Evolutionary conservation across 139 green algal species (phyloP), one percentile per base, ranked within the genome.

Genomic region (Auxenochlorella pyrenoidosa): DNA sequence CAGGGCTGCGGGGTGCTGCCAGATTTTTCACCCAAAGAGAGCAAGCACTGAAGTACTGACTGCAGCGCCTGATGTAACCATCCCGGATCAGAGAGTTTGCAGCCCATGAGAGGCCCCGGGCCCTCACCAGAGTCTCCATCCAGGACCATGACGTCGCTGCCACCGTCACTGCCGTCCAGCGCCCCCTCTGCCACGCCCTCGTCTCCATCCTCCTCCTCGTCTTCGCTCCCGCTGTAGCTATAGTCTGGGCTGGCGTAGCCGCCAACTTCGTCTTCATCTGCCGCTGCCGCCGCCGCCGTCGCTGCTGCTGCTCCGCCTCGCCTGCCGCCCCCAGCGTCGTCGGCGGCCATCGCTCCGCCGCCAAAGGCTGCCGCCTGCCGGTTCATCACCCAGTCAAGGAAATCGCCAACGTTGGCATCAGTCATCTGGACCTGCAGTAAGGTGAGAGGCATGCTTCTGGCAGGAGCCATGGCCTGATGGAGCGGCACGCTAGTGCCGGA

Each of bases 371-470:
- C 43, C 40, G 66, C 63, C 40, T 59, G 32, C 63, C 58, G 58
- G 26, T 26, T 28, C 59, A 88, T 54, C 63, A 88, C n/a, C 76
- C 76, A 84, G 24, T 88, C 63, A 18, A 88, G 43, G 21, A 84
- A 78, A 0, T 63, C 84, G 63, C 63, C 44, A 36, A 83, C 76
- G 5, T 66, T 32, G 19, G 38, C 63, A 32, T 76, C 73, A 12
- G 75, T 51, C 24, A 83, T 16, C 13, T 13, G 36, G 5, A 70
- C n/a, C 79, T 85, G 79, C 79, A 63, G 44, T 16, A 68, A 2
- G 32, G 8, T 28, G 30, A 44, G 30, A 6, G 16, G 43, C 43
- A 28, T 18, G 13, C 38, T 8, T 5, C 16, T 28, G 32, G 15
- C 43, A 32, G 3, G 58, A 19, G 1, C 22, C 32, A 76, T 13